Base-by-base conservation (phyloP, 2,329 filamentous ascomycete species). In the Beauveria sp. region DNA sequence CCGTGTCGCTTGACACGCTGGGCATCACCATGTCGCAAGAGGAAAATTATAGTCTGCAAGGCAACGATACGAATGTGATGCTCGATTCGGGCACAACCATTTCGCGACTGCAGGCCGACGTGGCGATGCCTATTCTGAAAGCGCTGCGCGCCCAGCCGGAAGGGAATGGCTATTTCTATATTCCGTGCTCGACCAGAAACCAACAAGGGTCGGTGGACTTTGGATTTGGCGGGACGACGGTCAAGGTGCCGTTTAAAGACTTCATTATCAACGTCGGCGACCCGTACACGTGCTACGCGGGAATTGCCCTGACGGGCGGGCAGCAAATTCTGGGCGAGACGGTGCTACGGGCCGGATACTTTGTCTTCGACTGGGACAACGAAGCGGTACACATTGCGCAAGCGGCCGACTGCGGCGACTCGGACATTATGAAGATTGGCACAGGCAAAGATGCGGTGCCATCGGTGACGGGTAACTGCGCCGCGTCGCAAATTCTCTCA, bases 1-100 rank as follows among this genome's bases (percentile, higher is more conserved):
- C 71, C 16, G 70, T 75, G 40, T 62, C 66, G 20, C 60, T 78
- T 5, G 64, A 64, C 18, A 69, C 64, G 3, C 55, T 77, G 2
- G 73, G 74, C 12, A 58, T 75, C 24, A 71, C 70, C 2, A n/a
- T 70, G 16, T 57, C 56, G 24, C 47, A 63, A 7, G 62, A 67
- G 0, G 26, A 67, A 43, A 68, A 62, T 53, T 72, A 70, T 64
- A 56, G 63, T 18, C 66, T 76, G 1, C 47, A 60, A 2, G 63
- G 61, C 1, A 62, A 68, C 7, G 76, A 79, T 26, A 66, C 73
- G 10, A 75, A 74, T 53, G 76, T 80, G 24, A 74, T 81, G 68
- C 73, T 84, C 57, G 82, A 85, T 70, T 80, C 78, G 2, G 82
- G 82, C 57, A 79, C 79, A 1, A 82, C 81, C 0, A 68, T 83